A percentile compares a stretch with the other conserved stretches of the same genome.
Evolutionary conservation across 2,329 filamentous ascomycete species (phyloP).

Genomic region (Cordyceps pruinosa): DNA sequence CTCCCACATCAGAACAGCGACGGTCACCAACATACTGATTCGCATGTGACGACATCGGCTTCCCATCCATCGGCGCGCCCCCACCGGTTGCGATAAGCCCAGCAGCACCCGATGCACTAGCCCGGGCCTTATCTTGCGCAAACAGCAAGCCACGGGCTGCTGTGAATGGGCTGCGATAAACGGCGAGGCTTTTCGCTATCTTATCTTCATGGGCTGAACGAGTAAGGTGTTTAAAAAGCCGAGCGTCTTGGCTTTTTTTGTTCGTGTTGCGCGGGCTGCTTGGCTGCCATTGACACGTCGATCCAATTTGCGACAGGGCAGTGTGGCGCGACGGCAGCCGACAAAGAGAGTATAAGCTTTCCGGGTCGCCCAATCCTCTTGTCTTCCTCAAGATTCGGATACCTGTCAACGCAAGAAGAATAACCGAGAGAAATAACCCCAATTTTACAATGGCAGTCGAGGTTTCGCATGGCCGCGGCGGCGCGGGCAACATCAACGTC

Average conservation of each 20-base stretch:
- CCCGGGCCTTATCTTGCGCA: conserved; percentile 5
- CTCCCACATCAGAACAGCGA: too few species aligned
- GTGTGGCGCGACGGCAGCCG: background rate
- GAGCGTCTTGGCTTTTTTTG: background rate
- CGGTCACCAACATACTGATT: background rate
- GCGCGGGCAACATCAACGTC: conserved; percentile 53
- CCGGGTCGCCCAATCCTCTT: background rate
- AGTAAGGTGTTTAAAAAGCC: background rate
- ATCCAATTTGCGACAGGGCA: too few species aligned
- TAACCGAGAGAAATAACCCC: background rate
- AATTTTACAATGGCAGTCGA: conserved; percentile 31
- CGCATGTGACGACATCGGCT: conserved; percentile 1
- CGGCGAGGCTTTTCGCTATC: conserved; percentile 2
- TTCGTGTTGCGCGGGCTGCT: background rate
- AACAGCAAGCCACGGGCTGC: background rate
- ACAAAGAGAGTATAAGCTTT: background rate
- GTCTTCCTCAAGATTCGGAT: background rate
- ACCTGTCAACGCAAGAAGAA: background rate
- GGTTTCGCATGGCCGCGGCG: conserved; percentile 55
- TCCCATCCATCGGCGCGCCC: background rate
- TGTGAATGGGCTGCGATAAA: conserved; percentile 8
- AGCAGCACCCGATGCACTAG: background rate
- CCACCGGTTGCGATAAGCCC: background rate
- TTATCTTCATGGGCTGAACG: background rate
- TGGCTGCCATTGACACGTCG: too few species aligned